Base-by-base conservation (phyloP, 352 stramenopile genomes). In the Globisporangium viniferum region DNA sequence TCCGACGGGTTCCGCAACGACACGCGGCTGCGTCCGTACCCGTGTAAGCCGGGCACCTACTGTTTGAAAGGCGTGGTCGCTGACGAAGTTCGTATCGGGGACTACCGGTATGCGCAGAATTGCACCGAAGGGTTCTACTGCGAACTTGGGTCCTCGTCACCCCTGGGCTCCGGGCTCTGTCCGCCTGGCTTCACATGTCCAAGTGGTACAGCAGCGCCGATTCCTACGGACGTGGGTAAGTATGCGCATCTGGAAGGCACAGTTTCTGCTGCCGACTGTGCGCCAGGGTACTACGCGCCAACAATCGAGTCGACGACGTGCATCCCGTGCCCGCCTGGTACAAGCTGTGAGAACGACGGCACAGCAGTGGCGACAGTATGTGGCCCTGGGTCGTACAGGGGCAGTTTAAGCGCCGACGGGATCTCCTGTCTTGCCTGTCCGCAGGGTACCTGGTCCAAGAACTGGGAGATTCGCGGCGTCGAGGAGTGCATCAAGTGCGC, bases 371-470 rank as follows among this genome's bases (percentile, higher is more conserved):
- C 96, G 6, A 89, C 85, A 36, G 84, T 98, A 33, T 99, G 97
- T 73, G 76, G 80, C 0, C 96, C 96, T 15, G 97, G 97, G 2
- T 97, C 89, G 22, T 99, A 98, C 77, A 86, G 97, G 14, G 88
- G 86, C 2, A 94, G 80, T 51, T 66, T 97, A 1, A 75, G 76
- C 1, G 84, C 78, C n/a, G 94, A 99, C 73, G 93, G 90, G 15
- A 68, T 98, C 39, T 88, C 93, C 9, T 99, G 96, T 72, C 73
- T 91, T 3, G 77, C 87, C 54, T 98, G 92, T 77, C 92, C 95
- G 12, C 88, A 98, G 76, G 97, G 97, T 6, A 99, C 93, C 12
- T 99, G 97, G 97, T 98, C 91, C 18, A 99, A 99, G 78, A 99
- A 99, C 78, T 99, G 96, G 95, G 94, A 98, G 58, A 75, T 99